phyloP scores from a whole-genome alignment of 768 basidiomycete species.

The Pleurotus eryngii region DNA sequence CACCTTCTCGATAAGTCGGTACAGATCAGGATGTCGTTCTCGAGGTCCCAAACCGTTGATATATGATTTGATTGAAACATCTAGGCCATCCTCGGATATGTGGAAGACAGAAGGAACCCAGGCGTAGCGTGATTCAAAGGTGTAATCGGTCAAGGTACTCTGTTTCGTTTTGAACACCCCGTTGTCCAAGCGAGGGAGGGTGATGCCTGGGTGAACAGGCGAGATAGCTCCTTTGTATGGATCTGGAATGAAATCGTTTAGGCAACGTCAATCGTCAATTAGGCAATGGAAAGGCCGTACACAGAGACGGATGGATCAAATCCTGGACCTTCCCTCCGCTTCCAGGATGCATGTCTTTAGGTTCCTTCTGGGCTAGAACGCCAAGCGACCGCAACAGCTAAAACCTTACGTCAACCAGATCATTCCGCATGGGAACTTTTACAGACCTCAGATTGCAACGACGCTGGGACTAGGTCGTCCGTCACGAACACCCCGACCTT shows the following conservation, averaged over 20 bases:
- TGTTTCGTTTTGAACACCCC: background rate
- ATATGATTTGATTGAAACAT: slow-evolving; percentile 12
- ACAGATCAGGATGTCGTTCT: slow-evolving; percentile 10
- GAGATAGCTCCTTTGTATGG: slow-evolving; percentile 7
- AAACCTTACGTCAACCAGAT: background rate
- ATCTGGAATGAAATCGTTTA: background rate
- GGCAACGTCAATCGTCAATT: too few relatives aligned
- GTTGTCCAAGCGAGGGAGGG: background rate
- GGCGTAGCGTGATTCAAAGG: slow-evolving; percentile 1
- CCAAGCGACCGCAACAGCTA: background rate
- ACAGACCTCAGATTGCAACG: slow-evolving; percentile 11
- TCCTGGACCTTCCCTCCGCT: slow-evolving; percentile 13
- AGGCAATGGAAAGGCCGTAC: background rate
- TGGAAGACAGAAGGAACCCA: slow-evolving; percentile 16
- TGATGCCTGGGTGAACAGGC: background rate
- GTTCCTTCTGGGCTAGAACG: slow-evolving; percentile 11
- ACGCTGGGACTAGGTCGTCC: slow-evolving; percentile 10
- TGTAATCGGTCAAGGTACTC: background rate
- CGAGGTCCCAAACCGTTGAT: slow-evolving; percentile 16
- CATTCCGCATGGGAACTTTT: background rate
- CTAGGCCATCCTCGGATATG: slow-evolving; percentile 10
- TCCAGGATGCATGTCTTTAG: slow-evolving; percentile 13
- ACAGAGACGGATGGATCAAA: slow-evolving; percentile 14
- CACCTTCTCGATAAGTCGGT: slow-evolving; percentile 13
- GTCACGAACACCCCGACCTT: slow-evolving; percentile 6